Base-by-base conservation (phyloP, 441 rosid species). In the Omphalea diandra region DNA sequence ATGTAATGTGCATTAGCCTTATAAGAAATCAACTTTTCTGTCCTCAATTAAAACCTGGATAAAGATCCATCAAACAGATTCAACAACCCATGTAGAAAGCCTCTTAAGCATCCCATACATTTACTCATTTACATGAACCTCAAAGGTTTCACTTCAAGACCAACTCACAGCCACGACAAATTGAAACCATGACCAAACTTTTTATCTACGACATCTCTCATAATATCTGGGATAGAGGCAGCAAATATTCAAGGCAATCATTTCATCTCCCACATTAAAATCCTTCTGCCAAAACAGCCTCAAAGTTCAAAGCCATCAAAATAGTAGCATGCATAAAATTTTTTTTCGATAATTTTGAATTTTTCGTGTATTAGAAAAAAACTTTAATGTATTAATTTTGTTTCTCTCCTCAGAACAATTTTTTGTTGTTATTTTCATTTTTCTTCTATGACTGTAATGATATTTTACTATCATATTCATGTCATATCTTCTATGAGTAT, bases 121-220 rank as follows among this genome's bases (percentile, higher is more conserved):
- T 54, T 52, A 24, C 38, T 29, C 14, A 53, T 41, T 52, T 17
- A 67, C 52, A 54, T 65, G 62, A 50, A 67, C 35, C 70, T 67
- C 29, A 38, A 40, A 17, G n/a, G 40, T 41, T 52, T 68, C 63
- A 68, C 15, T 68, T 52, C 20, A 29, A 56, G 52, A 68, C 31
- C 63, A 41, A 64, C 20, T 40, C n/a, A 62, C 2, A 61, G 17
- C n/a, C 24, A 61, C 26, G 43, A 29, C 7, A 22, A 44, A 2
- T 26, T n/a, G 40, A 52, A 54, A 43, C 22, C 68, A 71, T 26
- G n/a, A 40, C 3, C 53, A 36, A 26, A 68, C 27, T 4, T 18
- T 31, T 26, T 36, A 14, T 22, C 44, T 20, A 38, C 8, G 49
- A 20, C 49, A 60, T 52, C 43, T 67, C 61, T 11, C 10, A 54